These are phyloP conservation scores for Phytophthora lateralis DNA, from an alignment of 352 stramenopile genomes.

Conservation along the genomic window DNA sequence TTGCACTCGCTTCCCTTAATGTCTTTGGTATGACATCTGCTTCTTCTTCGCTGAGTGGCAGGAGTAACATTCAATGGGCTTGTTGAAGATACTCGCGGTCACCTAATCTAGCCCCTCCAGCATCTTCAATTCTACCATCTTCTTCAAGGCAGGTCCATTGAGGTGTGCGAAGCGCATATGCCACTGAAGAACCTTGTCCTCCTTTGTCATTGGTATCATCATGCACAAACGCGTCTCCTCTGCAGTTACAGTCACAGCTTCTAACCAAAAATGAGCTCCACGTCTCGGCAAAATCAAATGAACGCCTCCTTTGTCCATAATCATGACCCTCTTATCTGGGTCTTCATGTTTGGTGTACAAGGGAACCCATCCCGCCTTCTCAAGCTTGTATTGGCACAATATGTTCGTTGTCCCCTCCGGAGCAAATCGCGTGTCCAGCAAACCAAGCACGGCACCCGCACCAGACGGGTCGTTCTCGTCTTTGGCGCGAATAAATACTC, in stretches of 20 bases:
- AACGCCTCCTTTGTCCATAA: not conserved
- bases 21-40: not conserved
- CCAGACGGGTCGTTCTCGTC: not conserved
- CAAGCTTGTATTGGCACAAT: not conserved
- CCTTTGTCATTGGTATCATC: not conserved
- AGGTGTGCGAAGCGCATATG: conserved; percentile 1
- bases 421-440: not conserved
- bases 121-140: not conserved
- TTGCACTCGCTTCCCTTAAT: not conserved
- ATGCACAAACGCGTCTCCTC: not conserved
- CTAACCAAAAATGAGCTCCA: not conserved
- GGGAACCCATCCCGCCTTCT: not conserved
- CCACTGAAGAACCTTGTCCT: not conserved
- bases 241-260: not conserved
- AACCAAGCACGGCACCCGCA: not conserved
- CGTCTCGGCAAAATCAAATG: not conserved
- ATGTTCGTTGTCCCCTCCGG: not conserved
- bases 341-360: not conserved
- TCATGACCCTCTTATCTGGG: not conserved
- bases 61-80: not conserved
- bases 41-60: not conserved
- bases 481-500: not conserved
- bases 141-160: not conserved
- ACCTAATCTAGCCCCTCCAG: not conserved
- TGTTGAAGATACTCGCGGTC: not conserved